A percentile compares a stretch with the other conserved stretches of the same genome.
Evolutionary conservation across 805 yeast genomes (phyloP).

Genomic region (Hermanozyma aechmeae): DNA sequence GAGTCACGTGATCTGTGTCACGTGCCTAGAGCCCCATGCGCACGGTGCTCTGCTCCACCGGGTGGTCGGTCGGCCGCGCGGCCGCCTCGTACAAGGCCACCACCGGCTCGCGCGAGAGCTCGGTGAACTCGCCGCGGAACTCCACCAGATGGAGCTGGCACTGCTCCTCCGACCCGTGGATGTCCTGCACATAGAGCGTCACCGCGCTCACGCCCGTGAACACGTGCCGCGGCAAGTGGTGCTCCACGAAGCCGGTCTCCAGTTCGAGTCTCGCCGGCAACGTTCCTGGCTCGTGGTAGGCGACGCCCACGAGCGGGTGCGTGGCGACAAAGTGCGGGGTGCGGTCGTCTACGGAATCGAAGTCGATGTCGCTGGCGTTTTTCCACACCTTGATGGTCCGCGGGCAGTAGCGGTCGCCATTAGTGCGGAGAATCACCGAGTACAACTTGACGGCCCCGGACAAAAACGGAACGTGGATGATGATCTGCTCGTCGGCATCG

Average conservation of each 20-base stretch:
- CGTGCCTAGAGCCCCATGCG: too few relatives aligned
- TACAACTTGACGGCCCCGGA: conserved; percentile 65
- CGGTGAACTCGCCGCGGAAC: conserved; percentile 62
- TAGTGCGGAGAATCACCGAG: conserved; percentile 62
- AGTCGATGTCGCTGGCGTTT: conserved; percentile 63
- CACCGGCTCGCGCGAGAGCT: conserved; percentile 57
- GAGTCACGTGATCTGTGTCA: too few relatives aligned
- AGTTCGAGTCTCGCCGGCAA: conserved; percentile 21
- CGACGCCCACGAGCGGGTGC: conserved; percentile 58
- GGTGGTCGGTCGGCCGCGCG: conserved; percentile 89
- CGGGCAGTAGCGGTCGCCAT: conserved; percentile 60
- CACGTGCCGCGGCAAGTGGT: conserved; percentile 62
- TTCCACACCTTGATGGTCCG: conserved; percentile 60
- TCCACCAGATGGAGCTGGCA: conserved; percentile 61
- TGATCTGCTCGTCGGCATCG: conserved; percentile 77
- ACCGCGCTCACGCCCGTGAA: conserved; percentile 65
- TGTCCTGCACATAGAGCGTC: conserved; percentile 58
- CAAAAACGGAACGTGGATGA: conserved; percentile 67
- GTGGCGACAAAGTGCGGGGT: conserved; percentile 43
- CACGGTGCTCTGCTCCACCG: too few relatives aligned
- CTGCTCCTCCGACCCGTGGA: conserved; percentile 35
- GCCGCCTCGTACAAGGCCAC: conserved; percentile 80
- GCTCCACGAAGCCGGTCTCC: conserved; percentile 64
- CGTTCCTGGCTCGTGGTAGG: conserved; percentile 27
- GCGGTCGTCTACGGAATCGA: conserved; percentile 44